phyloP scores from a whole-genome alignment of 1,139 yeast genomes.

The Trichomonascaceae sp. region DNA sequence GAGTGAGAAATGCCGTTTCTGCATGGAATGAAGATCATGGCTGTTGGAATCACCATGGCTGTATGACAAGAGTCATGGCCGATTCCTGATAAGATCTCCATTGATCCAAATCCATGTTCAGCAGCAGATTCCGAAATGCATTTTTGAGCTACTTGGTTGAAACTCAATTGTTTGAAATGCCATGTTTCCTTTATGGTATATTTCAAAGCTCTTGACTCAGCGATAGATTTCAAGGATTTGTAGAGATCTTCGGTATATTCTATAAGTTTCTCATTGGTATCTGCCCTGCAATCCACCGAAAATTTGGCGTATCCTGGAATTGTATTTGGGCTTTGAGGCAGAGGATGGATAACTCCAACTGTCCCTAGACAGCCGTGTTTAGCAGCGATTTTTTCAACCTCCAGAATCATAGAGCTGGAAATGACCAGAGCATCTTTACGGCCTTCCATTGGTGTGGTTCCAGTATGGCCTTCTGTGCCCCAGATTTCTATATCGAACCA shows the following conservation, averaged over 20 bases:
- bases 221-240: slow-evolving; percentile 37
- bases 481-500: slow-evolving; percentile 52
- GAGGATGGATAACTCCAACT: slow-evolving; percentile 50
- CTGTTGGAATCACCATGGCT: slow-evolving; percentile 52
- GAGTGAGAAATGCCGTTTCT: slow-evolving; percentile 66
- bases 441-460: slow-evolving; percentile 62
- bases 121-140: slow-evolving; percentile 49
- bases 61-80: slow-evolving; percentile 70
- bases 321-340: slow-evolving; percentile 60
- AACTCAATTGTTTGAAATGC: slow-evolving; percentile 50
- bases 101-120: slow-evolving; percentile 43
- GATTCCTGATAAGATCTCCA: slow-evolving; percentile 58
- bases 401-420: slow-evolving; percentile 50
- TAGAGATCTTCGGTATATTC: slow-evolving; percentile 39
- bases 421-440: slow-evolving; percentile 60
- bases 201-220: slow-evolving; percentile 36
- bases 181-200: slow-evolving; percentile 39
- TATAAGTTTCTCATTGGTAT: slow-evolving; percentile 40
- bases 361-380: slow-evolving; percentile 50
- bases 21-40: slow-evolving; percentile 71
- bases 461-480: slow-evolving; percentile 67
- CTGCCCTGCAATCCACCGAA: slow-evolving; percentile 49
- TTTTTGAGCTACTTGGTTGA: slow-evolving; percentile 44
- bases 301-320: slow-evolving; percentile 57
- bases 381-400: slow-evolving; percentile 51